Base-by-base conservation (phyloP, 1,284 basidiomycete genomes). In the Ceratobasidium theobromae region DNA sequence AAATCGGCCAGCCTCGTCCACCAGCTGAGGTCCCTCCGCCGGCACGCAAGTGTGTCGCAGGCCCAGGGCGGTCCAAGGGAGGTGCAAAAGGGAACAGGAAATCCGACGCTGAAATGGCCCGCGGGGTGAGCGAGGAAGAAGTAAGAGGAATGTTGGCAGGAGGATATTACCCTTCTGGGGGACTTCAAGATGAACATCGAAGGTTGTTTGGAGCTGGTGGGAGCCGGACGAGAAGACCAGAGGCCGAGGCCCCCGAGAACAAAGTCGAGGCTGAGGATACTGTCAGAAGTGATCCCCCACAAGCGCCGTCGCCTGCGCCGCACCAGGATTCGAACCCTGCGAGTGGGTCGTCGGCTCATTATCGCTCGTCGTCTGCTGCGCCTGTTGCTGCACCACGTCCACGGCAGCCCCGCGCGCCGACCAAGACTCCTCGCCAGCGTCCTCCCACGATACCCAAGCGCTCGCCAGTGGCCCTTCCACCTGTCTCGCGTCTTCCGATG, bases 111-210 rank as follows among this genome's bases (percentile, higher is more conserved):
- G 14, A 33, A 25, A 27, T n/a, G n/a, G 28, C 3, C 14, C 23
- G 54, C 28, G 54, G 41, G 2, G 41, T 57, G 4, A 57, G 54
- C 28, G 54, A 57, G 41, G 54, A 57, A 9, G 54, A 57, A 30
- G 54, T 57, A 9, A 18, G 41, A 46, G 54, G 18, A 3, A 57
- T 57, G 54, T 16, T 57, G 40, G 54, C 54, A 1, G 40, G 30
- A 5, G 54, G 54, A 9, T 46, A 57, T 27, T 57, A 57, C 21
- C 54, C 54, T 14, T 27, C 25, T 23, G 40, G 40, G 38, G 54
- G 54, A 33, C 30, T 57, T 8, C 35, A 28, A 12, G 16, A 25
- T 16, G 54, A n/a, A 3, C 54, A 57, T 46, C 4, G 54, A 16
- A 57, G 40, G 41, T 33, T 57, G 23, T 57, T 57, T 46, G 54